Conservation (phyloP, 148 eudicot genomes). For the Rhododendron williamsianum region DNA sequence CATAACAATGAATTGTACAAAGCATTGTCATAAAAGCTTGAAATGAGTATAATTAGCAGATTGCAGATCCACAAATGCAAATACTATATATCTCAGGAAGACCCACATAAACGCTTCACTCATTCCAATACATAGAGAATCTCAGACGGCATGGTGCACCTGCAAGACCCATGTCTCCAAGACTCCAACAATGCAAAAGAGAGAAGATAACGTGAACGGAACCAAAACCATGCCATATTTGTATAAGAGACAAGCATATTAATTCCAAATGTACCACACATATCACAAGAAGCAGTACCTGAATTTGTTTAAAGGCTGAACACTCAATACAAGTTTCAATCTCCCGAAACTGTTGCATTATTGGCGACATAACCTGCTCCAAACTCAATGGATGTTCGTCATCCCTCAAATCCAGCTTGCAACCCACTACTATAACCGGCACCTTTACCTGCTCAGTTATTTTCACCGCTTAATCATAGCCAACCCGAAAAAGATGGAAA, state of each 20-base stretch:
- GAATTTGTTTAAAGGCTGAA: constrained; percentile 73
- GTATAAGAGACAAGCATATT: neutral
- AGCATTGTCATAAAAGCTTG: neutral
- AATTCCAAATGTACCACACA: neutral
- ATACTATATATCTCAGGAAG: neutral
- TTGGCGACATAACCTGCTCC: constrained; percentile 94
- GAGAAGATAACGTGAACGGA: neutral
- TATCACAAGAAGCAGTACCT: constrained; percentile 36
- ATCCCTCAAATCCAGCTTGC: constrained; percentile 86
- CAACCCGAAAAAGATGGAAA: neutral
- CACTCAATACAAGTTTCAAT: constrained; percentile 96
- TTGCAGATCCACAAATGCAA: neutral
- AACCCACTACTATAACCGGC: constrained; percentile 94
- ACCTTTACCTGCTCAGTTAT: constrained; percentile 62
- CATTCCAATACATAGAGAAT: neutral
- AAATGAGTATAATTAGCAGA: neutral
- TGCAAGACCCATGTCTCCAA: neutral
- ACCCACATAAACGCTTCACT: neutral
- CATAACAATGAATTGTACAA: neutral
- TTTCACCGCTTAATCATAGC: neutral
- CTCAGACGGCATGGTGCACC: neutral
- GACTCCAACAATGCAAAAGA: neutral
- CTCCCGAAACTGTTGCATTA: constrained; percentile 96
- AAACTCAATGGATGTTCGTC: constrained; percentile 64
- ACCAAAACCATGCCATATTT: neutral